Base-by-base conservation (phyloP, 2,329 filamentous ascomycete genomes). In the Fusarium nygamai region DNA sequence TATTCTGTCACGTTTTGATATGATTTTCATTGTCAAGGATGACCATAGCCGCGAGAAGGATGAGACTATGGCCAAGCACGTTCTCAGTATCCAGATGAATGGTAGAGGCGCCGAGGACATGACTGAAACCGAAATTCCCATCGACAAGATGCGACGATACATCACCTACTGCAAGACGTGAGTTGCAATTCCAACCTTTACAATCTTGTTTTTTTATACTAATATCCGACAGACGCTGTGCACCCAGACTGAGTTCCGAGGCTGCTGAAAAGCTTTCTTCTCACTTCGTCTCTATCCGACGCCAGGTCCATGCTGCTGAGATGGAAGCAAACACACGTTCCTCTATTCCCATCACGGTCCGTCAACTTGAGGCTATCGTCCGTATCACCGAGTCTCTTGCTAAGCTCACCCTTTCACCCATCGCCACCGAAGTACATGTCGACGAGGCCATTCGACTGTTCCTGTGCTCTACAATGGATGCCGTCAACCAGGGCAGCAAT, bases 1-100 rank as follows among this genome's bases (percentile, higher is more conserved):
- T 8, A 98, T 99, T 79, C 82, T 99, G 75, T 98, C 96, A 6
- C 94, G 96, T 89, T 99, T 99, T 82, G 96, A 99, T 83, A 98
- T 99, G 94, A 98, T 99, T 75, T 99, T 98, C 86, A 98, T 99
- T 76, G 96, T 99, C 72, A 94, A 94, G 77, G 96, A 99, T 82
- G 95, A 97, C 71, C 96, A 99, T 82, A 94, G 96, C 71, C 90
- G 94, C 50, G 92, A 90, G 65, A 94, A 96, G 79, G 96, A 99
- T 80, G 94, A 98, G 85, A 92, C 89, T 8, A 98, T 99, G 79
- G 96, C 96, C 19, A 96, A 92, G 81, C 96, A 99, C 89, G 96
- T 99, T 80, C 98, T 99, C 92, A 92, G 93, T 51, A 95, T 99
- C 73, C 96, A 98, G 79, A 98, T 98, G 94, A 94, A 95, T 67